phyloP scores from a whole-genome alignment of 441 rosid genomes.

The Adansonia gregorii region DNA sequence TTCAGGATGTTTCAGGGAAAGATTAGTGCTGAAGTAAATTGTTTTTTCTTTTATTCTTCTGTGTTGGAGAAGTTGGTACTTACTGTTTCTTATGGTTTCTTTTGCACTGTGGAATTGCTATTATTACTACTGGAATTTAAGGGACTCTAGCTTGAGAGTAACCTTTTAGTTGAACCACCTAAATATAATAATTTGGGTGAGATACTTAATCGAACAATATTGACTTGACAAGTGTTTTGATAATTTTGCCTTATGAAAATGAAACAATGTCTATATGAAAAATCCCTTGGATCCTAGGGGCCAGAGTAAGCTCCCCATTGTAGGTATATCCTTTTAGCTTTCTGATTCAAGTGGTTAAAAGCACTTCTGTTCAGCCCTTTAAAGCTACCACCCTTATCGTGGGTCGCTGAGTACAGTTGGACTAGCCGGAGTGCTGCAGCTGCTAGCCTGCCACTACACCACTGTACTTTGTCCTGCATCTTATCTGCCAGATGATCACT shows the following conservation, averaged over 20 bases:
- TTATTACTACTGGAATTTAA: not conserved
- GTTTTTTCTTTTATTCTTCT: not conserved
- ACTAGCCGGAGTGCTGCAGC: not conserved
- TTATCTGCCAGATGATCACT: not conserved
- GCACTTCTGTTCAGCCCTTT: not conserved
- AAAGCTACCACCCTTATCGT: not conserved
- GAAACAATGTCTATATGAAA: not conserved
- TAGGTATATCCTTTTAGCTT: not conserved
- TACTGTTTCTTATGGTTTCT: constrained; percentile 3
- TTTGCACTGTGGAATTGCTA: not conserved
- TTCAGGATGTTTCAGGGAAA: constrained; percentile 8
- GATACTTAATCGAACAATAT: not conserved
- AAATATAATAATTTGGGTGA: not conserved
- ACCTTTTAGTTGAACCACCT: not conserved
- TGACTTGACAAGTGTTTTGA: not conserved
- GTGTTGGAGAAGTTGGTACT: constrained; percentile 1
- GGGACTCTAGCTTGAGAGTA: not conserved
- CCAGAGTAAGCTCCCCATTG: not conserved
- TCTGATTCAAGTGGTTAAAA: not conserved
- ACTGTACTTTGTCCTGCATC: constrained; percentile 1
- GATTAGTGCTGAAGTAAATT: not conserved
- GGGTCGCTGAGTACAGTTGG: not conserved
- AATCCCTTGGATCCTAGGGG: not conserved
- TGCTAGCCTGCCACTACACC: not conserved
- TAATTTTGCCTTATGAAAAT: not conserved